Evolutionary conservation across 352 stramenopile species (phyloP).

Genomic region (Globisporangium irregulare): DNA sequence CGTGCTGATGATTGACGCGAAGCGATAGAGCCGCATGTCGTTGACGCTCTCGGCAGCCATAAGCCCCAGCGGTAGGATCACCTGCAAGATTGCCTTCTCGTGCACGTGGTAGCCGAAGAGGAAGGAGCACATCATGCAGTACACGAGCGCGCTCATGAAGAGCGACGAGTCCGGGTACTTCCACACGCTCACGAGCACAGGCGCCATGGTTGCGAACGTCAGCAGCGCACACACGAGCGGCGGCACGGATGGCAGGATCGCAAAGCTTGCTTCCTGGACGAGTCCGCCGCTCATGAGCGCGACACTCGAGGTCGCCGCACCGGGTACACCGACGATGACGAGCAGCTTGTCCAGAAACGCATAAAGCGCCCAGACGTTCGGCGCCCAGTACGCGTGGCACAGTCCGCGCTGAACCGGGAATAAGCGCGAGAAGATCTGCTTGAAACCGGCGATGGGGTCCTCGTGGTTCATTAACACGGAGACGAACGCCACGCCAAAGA

Average conservation of each 20-base stretch:
- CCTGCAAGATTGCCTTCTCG: conserved; percentile 97
- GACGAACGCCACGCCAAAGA: conserved; percentile 84
- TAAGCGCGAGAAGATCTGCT: conserved; percentile 91
- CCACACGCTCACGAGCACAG: conserved; percentile 72
- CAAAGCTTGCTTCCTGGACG: conserved; percentile 78
- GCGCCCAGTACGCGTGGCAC: conserved; percentile 98
- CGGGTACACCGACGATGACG: conserved; percentile 39
- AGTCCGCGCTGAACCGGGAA: conserved; percentile 97
- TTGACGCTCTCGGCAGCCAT: conserved; percentile 72
- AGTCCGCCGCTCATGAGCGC: conserved; percentile 84
- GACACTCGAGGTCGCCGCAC: conserved; percentile 27
- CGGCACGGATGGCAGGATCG: conserved; percentile 61
- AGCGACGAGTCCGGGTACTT: conserved; percentile 74
- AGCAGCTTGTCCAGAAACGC: conserved; percentile 87
- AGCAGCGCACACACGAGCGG: conserved; percentile 73
- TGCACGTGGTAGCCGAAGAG: conserved; percentile 99
- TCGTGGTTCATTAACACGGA: conserved; percentile 55
- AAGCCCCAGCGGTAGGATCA: conserved; percentile 68
- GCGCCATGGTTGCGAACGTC: conserved; percentile 77
- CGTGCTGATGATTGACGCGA: conserved; percentile 61
- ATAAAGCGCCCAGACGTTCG: conserved; percentile 98
- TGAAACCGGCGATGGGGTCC: conserved; percentile 45
- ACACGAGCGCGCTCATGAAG: conserved; percentile 80
- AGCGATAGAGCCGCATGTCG: conserved; percentile 81
- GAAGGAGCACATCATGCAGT: conserved; percentile 94